Evolutionary conservation across 306 rosid species (phyloP).

Genomic region (Pueraria montana): DNA sequence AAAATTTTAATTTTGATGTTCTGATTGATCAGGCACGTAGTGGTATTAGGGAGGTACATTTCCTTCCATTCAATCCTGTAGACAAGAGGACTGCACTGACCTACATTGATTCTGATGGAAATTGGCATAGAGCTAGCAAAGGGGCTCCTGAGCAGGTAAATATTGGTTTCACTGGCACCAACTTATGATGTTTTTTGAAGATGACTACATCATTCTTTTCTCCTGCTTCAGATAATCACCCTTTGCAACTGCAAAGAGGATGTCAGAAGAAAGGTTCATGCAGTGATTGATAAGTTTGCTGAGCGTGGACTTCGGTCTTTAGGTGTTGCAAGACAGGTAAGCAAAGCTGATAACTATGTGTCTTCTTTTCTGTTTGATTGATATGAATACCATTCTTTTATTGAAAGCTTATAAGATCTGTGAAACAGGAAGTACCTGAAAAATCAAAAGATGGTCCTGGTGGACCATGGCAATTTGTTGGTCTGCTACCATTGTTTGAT

Average conservation of each 20-base stretch:
- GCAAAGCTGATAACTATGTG: constrained; percentile 30
- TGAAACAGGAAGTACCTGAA: constrained; percentile 79
- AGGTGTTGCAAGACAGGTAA: constrained; percentile 94
- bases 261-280: constrained; percentile 73
- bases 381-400: constrained; percentile 38
- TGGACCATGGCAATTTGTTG: constrained; percentile 91
- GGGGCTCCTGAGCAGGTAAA: constrained; percentile 99
- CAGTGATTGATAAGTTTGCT: constrained; percentile 87
- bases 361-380: neutral
- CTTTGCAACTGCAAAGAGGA: constrained; percentile 92
- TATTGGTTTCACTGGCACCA: neutral
- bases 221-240: constrained; percentile 64
- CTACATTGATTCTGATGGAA: constrained; percentile 83
- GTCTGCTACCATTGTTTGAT: constrained; percentile 89
- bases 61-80: constrained; percentile 94
- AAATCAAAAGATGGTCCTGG: constrained; percentile 83
- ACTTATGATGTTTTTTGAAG: constrained; percentile 34
- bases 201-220: constrained; percentile 5
- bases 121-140: constrained; percentile 93
- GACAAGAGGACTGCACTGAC: constrained; percentile 99
- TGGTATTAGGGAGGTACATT: constrained; percentile 89
- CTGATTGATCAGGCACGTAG: constrained; percentile 78
- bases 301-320: constrained; percentile 96
- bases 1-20: constrained; percentile 25
- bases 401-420: constrained; percentile 27